Conservation (phyloP, 2,329 filamentous ascomycete species). For the Thielaviopsis euricoi region DNA sequence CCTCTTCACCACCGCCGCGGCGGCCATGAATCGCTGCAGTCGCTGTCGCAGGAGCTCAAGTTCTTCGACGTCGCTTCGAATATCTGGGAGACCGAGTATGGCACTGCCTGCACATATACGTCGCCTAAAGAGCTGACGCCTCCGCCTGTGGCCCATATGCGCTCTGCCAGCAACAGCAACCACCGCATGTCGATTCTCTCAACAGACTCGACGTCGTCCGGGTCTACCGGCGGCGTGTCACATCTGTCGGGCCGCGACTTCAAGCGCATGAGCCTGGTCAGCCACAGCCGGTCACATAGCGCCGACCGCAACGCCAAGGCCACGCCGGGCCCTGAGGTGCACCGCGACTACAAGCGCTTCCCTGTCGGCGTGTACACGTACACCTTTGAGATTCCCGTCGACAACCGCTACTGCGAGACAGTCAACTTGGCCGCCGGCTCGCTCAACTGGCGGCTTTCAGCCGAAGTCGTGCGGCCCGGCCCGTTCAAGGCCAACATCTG, state of each 20-base stretch:
- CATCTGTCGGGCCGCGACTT: neutral
- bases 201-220: constrained; percentile 1
- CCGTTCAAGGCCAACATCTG: constrained; percentile 81
- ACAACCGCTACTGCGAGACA: constrained; percentile 76
- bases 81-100: constrained; percentile 42
- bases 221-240: neutral
- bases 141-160: neutral
- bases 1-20: constrained; percentile 68
- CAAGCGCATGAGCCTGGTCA: constrained; percentile 1
- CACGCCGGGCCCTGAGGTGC: constrained; percentile 38
- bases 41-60: constrained; percentile 68
- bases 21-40: constrained; percentile 58
- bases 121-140: neutral
- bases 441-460: constrained; percentile 78
- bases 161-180: neutral
- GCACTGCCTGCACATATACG: constrained; percentile 43
- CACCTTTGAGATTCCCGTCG: constrained; percentile 74
- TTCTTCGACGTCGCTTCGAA: constrained; percentile 73
- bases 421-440: constrained; percentile 75
- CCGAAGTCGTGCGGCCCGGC: constrained; percentile 68
- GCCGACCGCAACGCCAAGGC: constrained; percentile 51
- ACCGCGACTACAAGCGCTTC: constrained; percentile 74
- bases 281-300: constrained; percentile 63
- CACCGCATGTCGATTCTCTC: neutral
- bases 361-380: constrained; percentile 52